Evolutionary conservation across 2,329 filamentous ascomycete genomes (phyloP).

Genomic region (Neodidymelliopsis sp.): DNA sequence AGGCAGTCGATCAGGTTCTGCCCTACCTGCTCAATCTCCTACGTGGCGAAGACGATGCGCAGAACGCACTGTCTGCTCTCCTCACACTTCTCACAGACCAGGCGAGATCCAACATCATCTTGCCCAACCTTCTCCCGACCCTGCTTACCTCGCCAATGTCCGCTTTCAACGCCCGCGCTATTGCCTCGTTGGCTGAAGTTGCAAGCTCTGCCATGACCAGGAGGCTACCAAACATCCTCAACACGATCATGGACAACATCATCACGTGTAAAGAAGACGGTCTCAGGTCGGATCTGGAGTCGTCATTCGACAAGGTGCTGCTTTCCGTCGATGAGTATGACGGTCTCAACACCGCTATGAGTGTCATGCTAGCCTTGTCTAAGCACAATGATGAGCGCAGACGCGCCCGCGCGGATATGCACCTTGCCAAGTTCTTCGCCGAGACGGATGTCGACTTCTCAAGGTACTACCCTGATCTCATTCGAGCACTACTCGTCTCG

Average conservation of each 20-base stretch:
- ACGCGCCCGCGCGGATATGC: constrained; percentile 77
- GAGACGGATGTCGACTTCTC: constrained; percentile 86
- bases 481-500: constrained; percentile 86
- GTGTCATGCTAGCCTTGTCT: constrained; percentile 82
- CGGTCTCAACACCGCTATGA: constrained; percentile 95
- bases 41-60: constrained; percentile 82
- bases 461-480: constrained; percentile 93
- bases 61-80: constrained; percentile 90
- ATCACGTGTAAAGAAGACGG: constrained; percentile 78
- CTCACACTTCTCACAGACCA: constrained; percentile 93
- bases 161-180: constrained; percentile 90
- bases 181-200: constrained; percentile 92
- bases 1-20: constrained; percentile 91
- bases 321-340: constrained; percentile 95
- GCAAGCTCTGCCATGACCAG: constrained; percentile 91
- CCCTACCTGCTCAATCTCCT: constrained; percentile 91
- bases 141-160: constrained; percentile 89
- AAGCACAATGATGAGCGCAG: constrained; percentile 93
- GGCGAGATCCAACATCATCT: constrained; percentile 92
- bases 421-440: constrained; percentile 86
- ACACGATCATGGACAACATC: constrained; percentile 92
- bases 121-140: constrained; percentile 94
- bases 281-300: constrained; percentile 75
- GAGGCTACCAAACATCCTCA: constrained; percentile 87
- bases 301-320: constrained; percentile 87